phyloP scores from a whole-genome alignment of 2,329 filamentous ascomycete genomes.

The Pestalotiopsis fici region DNA sequence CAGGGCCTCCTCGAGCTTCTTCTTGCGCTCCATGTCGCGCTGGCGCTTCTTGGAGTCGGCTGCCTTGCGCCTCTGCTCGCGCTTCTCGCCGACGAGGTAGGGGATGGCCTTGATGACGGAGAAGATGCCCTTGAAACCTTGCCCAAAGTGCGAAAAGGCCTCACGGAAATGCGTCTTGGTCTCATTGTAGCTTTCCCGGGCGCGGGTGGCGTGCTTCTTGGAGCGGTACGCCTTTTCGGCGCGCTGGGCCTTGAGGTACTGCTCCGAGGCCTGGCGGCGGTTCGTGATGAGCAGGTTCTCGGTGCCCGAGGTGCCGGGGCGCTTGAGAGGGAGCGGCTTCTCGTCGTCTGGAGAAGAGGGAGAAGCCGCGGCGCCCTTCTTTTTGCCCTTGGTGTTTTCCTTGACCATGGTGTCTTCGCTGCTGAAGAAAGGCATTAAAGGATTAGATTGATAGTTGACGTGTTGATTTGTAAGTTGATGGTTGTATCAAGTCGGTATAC shows the following conservation, averaged over 20 bases:
- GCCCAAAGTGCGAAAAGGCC: slow-evolving; percentile 34
- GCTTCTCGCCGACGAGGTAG: slow-evolving; percentile 38
- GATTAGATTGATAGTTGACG: background rate
- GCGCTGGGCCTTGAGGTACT: slow-evolving; percentile 36
- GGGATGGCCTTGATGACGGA: slow-evolving; percentile 32
- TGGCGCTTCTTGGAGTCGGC: slow-evolving; percentile 29
- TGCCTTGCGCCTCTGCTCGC: slow-evolving; percentile 29
- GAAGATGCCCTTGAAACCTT: slow-evolving; percentile 32
- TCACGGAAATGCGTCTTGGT: slow-evolving; percentile 40
- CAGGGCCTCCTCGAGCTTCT: slow-evolving; percentile 33
- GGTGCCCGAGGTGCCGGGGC: slow-evolving; percentile 44
- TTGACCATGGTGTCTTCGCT: slow-evolving; percentile 7
- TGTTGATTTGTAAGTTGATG: background rate
- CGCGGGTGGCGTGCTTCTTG: slow-evolving; percentile 39
- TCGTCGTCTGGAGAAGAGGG: background rate
- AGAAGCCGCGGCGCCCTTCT: slow-evolving; percentile 14
- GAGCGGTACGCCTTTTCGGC: slow-evolving; percentile 42
- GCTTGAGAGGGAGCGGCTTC: slow-evolving; percentile 15
- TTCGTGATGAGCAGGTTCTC: slow-evolving; percentile 40
- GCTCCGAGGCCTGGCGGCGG: slow-evolving; percentile 37
- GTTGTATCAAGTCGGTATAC: background rate
- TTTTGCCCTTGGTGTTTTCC: slow-evolving; percentile 6
- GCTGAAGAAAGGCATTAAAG: slow-evolving; percentile 13
- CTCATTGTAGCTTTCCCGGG: slow-evolving; percentile 36
- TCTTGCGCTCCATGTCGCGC: slow-evolving; percentile 34